A percentile compares a stretch with the other conserved stretches of the same genome.
Conservation (phyloP, 2,329 filamentous ascomycete genomes). For the Cladosporium colombiae region DNA sequence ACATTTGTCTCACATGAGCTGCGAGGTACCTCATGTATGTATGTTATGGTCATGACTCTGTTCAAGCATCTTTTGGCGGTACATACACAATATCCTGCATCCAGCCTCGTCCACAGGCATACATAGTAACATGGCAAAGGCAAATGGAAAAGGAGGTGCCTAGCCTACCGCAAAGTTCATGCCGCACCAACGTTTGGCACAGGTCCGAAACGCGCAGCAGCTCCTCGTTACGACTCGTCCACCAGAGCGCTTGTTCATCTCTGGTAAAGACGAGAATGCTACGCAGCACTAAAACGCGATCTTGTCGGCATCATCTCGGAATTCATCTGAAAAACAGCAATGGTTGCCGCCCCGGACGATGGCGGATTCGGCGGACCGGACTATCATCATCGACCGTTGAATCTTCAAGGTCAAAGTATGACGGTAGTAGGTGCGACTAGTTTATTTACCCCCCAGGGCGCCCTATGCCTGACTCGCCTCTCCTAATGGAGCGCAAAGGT, state of each 20-base stretch:
- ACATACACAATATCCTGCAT: not conserved
- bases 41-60: too few species aligned
- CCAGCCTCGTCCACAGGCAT: not conserved
- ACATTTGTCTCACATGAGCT: not conserved
- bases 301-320: not conserved
- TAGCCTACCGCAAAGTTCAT: not conserved
- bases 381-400: slow-evolving; percentile 14
- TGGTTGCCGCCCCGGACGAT: not conserved
- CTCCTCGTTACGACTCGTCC: not conserved
- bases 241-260: not conserved
- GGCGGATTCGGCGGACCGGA: not conserved
- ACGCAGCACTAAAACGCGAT: not conserved
- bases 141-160: not conserved
- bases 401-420: not conserved
- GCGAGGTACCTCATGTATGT: too few species aligned
- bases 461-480: not conserved
- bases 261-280: not conserved
- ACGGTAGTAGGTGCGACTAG: not conserved
- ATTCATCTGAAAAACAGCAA: not conserved
- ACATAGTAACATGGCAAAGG: not conserved
- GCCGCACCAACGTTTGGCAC: not conserved
- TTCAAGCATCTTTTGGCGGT: not conserved
- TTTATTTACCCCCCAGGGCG: not conserved
- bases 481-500: not conserved
- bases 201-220: not conserved